Percentiles rank a stretch among this genome's conserved stretches.
Evolutionary conservation across 352 stramenopile genomes (phyloP).

Genomic region (Pythium apleroticum): DNA sequence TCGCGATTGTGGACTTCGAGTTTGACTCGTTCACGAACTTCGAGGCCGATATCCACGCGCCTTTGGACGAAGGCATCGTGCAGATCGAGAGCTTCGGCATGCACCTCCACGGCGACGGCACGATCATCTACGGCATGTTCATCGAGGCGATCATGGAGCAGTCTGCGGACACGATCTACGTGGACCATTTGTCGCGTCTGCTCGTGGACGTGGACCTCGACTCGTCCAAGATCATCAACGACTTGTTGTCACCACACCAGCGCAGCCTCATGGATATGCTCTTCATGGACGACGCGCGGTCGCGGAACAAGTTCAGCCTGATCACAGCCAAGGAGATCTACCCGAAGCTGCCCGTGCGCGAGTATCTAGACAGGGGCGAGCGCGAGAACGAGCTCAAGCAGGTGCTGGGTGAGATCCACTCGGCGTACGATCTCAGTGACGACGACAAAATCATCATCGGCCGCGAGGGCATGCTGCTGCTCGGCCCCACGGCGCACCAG

Average conservation of each 20-base stretch:
- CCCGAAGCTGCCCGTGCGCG: slow-evolving; percentile 92
- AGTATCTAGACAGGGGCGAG: slow-evolving; percentile 96
- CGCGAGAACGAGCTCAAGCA: slow-evolving; percentile 98
- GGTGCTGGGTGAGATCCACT: slow-evolving; percentile 93
- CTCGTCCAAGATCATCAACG: slow-evolving; percentile 96
- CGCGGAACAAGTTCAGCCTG: slow-evolving; percentile 96
- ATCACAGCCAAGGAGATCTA: slow-evolving; percentile 97
- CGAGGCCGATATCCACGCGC: slow-evolving; percentile 96
- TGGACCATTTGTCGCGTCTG: slow-evolving; percentile 95
- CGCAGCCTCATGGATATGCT: slow-evolving; percentile 93
- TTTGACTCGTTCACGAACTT: slow-evolving; percentile 98
- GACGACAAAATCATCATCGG: slow-evolving; percentile 96
- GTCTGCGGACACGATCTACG: slow-evolving; percentile 95
- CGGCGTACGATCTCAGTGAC: slow-evolving; percentile 94
- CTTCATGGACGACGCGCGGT: slow-evolving; percentile 93
- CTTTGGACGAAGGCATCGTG: slow-evolving; percentile 91
- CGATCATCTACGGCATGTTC: slow-evolving; percentile 87
- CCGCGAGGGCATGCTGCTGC: slow-evolving; percentile 87
- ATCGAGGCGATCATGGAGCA: slow-evolving; percentile 97
- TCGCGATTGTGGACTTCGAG: slow-evolving; percentile 98
- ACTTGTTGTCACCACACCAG: slow-evolving; percentile 94
- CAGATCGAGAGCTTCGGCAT: slow-evolving; percentile 98
- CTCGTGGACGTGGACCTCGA: slow-evolving; percentile 96
- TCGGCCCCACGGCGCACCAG: slow-evolving; percentile 83
- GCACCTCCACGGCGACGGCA: slow-evolving; percentile 76